phyloP scores from a whole-genome alignment of 2,329 filamentous ascomycete species.

The Aspergillus bombycis region DNA sequence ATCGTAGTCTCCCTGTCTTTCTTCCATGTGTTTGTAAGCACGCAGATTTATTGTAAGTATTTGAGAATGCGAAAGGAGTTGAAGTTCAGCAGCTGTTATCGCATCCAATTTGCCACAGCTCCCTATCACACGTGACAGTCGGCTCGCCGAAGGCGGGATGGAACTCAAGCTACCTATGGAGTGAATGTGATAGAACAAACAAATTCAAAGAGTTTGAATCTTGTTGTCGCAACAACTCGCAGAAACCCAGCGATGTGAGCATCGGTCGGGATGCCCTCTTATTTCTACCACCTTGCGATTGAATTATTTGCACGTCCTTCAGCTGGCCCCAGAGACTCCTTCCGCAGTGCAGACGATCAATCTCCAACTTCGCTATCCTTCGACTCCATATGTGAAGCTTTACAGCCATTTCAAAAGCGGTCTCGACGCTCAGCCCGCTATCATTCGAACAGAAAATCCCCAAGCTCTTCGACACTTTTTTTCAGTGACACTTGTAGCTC shows the following conservation, averaged over 20 bases:
- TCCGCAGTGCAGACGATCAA: conserved; percentile 11
- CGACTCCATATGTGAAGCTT: conserved; percentile 41
- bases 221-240: not conserved
- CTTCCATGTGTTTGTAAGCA: not conserved
- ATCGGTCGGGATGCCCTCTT: conserved; percentile 58
- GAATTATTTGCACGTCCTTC: conserved; percentile 56
- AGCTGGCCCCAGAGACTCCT: conserved; percentile 17
- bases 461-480: conserved; percentile 10
- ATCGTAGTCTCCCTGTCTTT: not conserved
- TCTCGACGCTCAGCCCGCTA: conserved; percentile 19
- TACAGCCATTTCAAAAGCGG: conserved; percentile 41
- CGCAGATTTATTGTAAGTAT: not conserved
- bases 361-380: conserved; percentile 31
- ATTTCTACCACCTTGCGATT: conserved; percentile 66
- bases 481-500: conserved; percentile 13
- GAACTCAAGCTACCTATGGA: not conserved
- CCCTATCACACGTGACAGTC: conserved; percentile 12
- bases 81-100: not conserved
- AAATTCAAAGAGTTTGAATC: not conserved
- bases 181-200: not conserved
- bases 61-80: not conserved
- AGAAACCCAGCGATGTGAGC: conserved; percentile 28
- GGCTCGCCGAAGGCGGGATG: conserved; percentile 5
- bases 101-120: not conserved
- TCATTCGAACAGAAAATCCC: conserved; percentile 13